Conservation (phyloP, 2,329 filamentous ascomycete species). For the Microsporum canis region DNA sequence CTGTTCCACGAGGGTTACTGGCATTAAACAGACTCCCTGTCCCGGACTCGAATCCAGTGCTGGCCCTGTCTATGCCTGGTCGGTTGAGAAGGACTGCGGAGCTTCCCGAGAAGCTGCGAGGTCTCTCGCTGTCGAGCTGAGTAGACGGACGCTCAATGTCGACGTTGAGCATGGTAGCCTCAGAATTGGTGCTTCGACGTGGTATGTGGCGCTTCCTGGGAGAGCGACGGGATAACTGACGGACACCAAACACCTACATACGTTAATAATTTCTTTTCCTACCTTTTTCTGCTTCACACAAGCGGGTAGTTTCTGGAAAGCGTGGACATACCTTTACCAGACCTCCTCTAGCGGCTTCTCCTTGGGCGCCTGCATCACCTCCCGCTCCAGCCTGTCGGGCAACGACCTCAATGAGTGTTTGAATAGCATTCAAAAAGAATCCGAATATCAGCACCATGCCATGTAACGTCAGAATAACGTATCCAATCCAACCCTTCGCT, state of each 20-base stretch:
- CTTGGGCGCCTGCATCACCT: constrained; percentile 49
- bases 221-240: constrained; percentile 66
- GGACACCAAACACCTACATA: constrained; percentile 67
- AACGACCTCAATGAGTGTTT: constrained; percentile 79
- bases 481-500: constrained; percentile 88
- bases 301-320: background rate
- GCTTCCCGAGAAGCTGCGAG: constrained; percentile 50
- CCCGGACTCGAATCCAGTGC: constrained; percentile 38
- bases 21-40: constrained; percentile 35
- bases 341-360: constrained; percentile 62
- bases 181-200: constrained; percentile 72
- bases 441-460: constrained; percentile 75
- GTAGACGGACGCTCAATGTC: constrained; percentile 55
- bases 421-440: constrained; percentile 83
- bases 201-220: constrained; percentile 51
- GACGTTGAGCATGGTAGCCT: constrained; percentile 63
- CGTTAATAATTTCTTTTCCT: background rate
- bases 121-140: constrained; percentile 42
- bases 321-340: constrained; percentile 54
- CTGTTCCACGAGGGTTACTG: constrained; percentile 44
- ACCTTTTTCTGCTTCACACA: too few relatives aligned
- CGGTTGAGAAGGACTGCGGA: constrained; percentile 46
- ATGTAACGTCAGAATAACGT: constrained; percentile 78
- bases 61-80: background rate
- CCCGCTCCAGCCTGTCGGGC: constrained; percentile 75